Base-by-base conservation (phyloP, 306 rosid genomes). In the Fagus sylvatica region DNA sequence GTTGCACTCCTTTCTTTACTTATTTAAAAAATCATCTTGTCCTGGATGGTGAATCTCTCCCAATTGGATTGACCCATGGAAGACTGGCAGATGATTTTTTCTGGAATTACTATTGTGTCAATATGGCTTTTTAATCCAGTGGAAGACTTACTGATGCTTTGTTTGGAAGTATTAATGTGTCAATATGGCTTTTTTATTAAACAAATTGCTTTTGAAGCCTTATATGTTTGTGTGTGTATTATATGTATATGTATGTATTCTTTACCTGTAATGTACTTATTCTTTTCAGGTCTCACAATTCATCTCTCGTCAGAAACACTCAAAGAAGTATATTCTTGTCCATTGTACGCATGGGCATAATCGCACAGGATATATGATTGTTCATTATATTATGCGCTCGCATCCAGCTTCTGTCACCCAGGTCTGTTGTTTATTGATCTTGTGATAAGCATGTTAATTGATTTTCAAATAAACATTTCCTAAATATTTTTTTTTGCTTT, bases 331-430 rank as follows among this genome's bases (percentile, higher is more conserved):
- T 81, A 93, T 96, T 84, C 97, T 96, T 80, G 99, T 96, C 81
- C 99, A 96, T 72, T 96, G 99, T 83, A 96, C 99, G 2, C 98
- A 96, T 75, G 98, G 99, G 66, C 98, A 93, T 87, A 96, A 96
- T 87, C 99, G 98, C 56, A 96, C 99, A 39, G 98, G 99, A 79
- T 96, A 90, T 83, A 96, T 96, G 99, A 89, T 96, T 77, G 78
- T 93, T 75, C 93, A 91, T 82, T 96, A 88, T 84, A 91, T 96
- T 53, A 89, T 93, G 99, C 99, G 99, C 65, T 73, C 91, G 4
- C 85, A 40, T 66, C 81, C 86, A 74, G 84, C 88, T 82, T 89
- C 99, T 40, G 97, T 93, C 77, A 81, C 90, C 32, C 92, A 96
- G 99, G 99, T 96, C 49, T 73, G 88, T 84, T 78, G 41, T 69